phyloP scores from a whole-genome alignment of 73 alveolate species.

The Paramecium octaurelia region DNA sequence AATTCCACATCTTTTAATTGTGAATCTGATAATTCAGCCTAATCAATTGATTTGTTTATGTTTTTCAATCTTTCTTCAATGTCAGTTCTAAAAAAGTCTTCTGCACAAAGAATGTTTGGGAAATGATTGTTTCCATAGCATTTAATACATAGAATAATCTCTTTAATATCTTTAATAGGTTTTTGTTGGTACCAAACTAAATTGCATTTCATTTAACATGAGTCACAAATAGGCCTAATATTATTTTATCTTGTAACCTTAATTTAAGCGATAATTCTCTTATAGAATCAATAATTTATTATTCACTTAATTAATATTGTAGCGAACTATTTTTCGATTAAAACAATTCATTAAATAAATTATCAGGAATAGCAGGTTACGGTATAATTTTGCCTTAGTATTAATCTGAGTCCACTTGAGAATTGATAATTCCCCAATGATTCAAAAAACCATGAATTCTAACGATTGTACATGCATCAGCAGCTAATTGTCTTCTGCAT shows the following conservation, averaged over 20 bases:
- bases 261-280: not conserved
- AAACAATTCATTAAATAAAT: not conserved
- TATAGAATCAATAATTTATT: conserved; percentile 3
- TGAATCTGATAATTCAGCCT: not conserved
- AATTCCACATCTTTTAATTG: conserved; percentile 14
- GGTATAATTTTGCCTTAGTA: conserved; percentile 80
- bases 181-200: conserved; percentile 63
- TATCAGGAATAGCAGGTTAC: conserved; percentile 27
- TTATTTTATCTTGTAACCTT: conserved; percentile 7
- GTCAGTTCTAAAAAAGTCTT: conserved; percentile 49
- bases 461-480: conserved; percentile 96
- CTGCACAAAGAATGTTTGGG: conserved; percentile 52
- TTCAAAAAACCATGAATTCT: conserved; percentile 96
- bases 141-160: conserved; percentile 48
- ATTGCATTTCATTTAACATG: conserved; percentile 45
- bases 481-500: conserved; percentile 95
- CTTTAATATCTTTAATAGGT: conserved; percentile 47
- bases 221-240: conserved; percentile 61
- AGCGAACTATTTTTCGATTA: not conserved
- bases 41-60: not conserved
- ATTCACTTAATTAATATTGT: not conserved
- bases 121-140: conserved; percentile 50
- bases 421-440: conserved; percentile 97
- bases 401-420: conserved; percentile 88
- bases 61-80: conserved; percentile 15